Evolutionary conservation across 352 stramenopile genomes (phyloP).

Genomic region (Phytophthora melonis): DNA sequence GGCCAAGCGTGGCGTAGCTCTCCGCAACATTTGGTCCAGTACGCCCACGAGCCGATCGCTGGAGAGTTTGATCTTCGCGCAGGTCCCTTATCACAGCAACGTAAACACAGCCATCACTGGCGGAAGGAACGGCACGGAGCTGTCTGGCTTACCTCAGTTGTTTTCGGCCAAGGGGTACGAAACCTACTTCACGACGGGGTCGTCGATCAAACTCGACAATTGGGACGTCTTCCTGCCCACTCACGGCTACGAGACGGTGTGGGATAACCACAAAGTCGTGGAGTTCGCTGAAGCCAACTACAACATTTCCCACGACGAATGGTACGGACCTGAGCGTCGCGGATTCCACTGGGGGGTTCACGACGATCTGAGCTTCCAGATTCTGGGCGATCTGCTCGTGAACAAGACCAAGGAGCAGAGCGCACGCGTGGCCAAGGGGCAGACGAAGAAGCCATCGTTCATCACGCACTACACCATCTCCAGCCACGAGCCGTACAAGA

Average conservation of each 20-base stretch:
- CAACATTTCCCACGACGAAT: slow-evolving; percentile 39
- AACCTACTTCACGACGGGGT: slow-evolving; percentile 63
- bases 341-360: slow-evolving; percentile 58
- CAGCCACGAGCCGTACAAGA: slow-evolving; percentile 48
- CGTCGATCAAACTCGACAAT: slow-evolving; percentile 41
- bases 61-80: slow-evolving; percentile 66
- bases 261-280: slow-evolving; percentile 12
- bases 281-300: neutral
- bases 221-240: slow-evolving; percentile 63
- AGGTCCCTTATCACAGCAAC: slow-evolving; percentile 62
- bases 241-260: slow-evolving; percentile 61
- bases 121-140: slow-evolving; percentile 38
- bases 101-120: slow-evolving; percentile 51
- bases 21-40: slow-evolving; percentile 68
- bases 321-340: slow-evolving; percentile 24
- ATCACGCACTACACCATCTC: slow-evolving; percentile 71
- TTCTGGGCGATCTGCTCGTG: slow-evolving; percentile 55
- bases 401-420: slow-evolving; percentile 50
- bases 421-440: slow-evolving; percentile 14
- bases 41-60: slow-evolving; percentile 68
- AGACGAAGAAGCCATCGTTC: slow-evolving; percentile 54
- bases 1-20: slow-evolving; percentile 57
- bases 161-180: slow-evolving; percentile 63
- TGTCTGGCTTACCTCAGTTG: slow-evolving; percentile 62
- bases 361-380: slow-evolving; percentile 53